Conservation (phyloP, 768 basidiomycete genomes). For the Pleurotus eryngii region DNA sequence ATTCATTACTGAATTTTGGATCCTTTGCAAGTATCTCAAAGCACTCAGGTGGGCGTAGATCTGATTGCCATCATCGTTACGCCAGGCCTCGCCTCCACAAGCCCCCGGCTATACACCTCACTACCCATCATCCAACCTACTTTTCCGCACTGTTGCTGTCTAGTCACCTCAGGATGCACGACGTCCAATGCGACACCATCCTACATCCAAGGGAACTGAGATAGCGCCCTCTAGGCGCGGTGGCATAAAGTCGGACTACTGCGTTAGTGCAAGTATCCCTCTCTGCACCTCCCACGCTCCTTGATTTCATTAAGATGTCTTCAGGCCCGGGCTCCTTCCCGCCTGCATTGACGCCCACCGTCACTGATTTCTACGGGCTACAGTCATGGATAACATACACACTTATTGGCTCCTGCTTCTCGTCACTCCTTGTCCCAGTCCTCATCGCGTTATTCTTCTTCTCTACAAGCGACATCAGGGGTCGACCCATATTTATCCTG, state of each 20-base stretch:
- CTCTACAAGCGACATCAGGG: slow-evolving; percentile 22
- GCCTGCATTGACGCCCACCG: neutral
- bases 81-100: too few species aligned
- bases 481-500: slow-evolving; percentile 27
- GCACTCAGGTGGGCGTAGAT: too few species aligned
- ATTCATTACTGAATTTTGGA: too few species aligned
- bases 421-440: slow-evolving; percentile 28
- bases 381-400: slow-evolving; percentile 15
- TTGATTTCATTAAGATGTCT: neutral
- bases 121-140: too few species aligned
- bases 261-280: neutral
- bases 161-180: too few species aligned
- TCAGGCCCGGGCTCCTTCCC: neutral
- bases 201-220: too few species aligned
- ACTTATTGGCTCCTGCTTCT: slow-evolving; percentile 25
- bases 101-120: too few species aligned
- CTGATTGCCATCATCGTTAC: too few species aligned
- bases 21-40: too few species aligned
- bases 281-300: neutral
- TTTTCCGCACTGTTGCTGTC: too few species aligned
- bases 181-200: too few species aligned
- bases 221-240: too few species aligned
- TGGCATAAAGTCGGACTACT: neutral
- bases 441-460: slow-evolving; percentile 29
- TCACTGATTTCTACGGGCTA: neutral